Base-by-base conservation (phyloP, 2,329 filamentous ascomycete genomes). In the Aspergillus viridinutans region DNA sequence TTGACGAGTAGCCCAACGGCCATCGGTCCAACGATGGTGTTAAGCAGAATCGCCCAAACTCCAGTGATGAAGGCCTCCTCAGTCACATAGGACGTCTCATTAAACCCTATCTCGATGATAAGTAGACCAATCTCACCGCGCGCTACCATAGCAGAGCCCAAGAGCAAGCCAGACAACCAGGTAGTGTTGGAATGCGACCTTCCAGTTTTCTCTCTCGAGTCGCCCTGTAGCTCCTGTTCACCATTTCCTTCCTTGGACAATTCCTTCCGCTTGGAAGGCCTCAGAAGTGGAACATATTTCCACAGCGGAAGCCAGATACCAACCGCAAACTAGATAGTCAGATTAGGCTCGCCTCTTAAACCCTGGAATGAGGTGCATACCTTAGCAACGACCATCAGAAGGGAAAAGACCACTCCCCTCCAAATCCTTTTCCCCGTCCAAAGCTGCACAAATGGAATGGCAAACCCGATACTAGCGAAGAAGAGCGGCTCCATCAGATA, bases 11-110 rank as follows among this genome's bases (percentile, higher is more conserved):
- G 35, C 3, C 69, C 69, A 4, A 71, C 69, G 0, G 56, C 54
- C 3, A 69, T 61, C 5, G 70, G 68, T 3, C 67, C 67, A 23
- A 71, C 63, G 8, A 72, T 71, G 3, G 69, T 72, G 45, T 72
- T 72, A 1, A 72, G 55, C 10, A 72, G 58, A 43, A 72, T 72
- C 0, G 69, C 69, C 69, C 69, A 72, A 0, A 72, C 64, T 0
- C 61, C 67, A 12, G 69, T 67, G 28, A 67, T 65, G 25, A 68
- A 68, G 0, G 62, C 66, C 0, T 66, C 66, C 20, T 68, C 58
- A 26, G 80, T 75, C 21, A 81, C 76, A 1, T 78, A 76, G 32
- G 71, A 68, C 1, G 68, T 69, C 38, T 69, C 59, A 7, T 72
- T 72, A 25, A 68, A 67, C 3, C 69, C 69, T 7, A 72, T 65